Conservation (phyloP, 2,329 filamentous ascomycete species). For the Nigrospora sphaerica region DNA sequence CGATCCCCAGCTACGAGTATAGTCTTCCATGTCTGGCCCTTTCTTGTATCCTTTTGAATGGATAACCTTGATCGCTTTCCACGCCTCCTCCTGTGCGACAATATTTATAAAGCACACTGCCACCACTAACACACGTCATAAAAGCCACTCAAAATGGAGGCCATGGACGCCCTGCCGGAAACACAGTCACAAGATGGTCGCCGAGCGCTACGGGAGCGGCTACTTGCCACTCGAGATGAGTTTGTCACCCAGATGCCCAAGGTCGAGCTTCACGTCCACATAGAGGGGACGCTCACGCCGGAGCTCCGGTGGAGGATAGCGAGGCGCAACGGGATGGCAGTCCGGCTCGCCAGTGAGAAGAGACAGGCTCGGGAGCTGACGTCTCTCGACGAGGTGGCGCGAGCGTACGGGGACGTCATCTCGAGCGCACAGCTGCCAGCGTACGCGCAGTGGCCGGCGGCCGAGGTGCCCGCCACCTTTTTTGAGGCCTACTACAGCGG, state of each 20-base stretch:
- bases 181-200: no score
- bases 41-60: no score
- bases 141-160: no score
- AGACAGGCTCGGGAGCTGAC: background rate
- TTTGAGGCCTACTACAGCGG: conserved; percentile 39
- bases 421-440: background rate
- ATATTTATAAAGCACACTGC: no score
- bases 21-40: no score
- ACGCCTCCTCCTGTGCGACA: no score
- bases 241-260: conserved; percentile 31
- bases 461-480: conserved; percentile 70
- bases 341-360: conserved; percentile 43
- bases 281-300: conserved; percentile 35
- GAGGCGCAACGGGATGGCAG: conserved; percentile 53
- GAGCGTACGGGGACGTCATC: background rate
- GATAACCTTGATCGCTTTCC: no score
- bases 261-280: conserved; percentile 38
- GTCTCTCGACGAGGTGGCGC: background rate
- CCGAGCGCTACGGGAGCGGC: no score
- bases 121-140: no score
- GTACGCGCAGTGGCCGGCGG: conserved; percentile 53
- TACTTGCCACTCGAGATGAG: no score
- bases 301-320: conserved; percentile 47
- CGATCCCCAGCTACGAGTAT: no score
- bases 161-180: no score